phyloP scores from a whole-genome alignment of 176 grass and related monocot genomes.

The Dendrocalamus sinicus region DNA sequence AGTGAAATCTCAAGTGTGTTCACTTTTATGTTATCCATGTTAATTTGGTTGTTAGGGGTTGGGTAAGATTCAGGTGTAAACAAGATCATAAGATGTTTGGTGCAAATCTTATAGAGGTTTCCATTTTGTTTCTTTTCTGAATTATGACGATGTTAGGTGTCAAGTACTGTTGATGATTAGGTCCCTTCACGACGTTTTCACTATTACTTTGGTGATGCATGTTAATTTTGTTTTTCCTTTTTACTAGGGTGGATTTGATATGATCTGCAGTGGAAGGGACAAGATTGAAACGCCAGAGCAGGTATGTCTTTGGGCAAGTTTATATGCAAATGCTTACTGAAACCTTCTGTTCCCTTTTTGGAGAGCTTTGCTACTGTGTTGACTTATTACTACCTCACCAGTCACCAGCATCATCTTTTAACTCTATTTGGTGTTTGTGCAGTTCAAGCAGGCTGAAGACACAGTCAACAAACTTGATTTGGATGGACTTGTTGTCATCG shows the following conservation, averaged over 20 bases:
- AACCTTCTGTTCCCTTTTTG: not conserved
- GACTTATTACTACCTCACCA: not conserved
- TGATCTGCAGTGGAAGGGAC: conserved; percentile 99
- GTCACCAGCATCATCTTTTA: not conserved
- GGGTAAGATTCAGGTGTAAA: not conserved
- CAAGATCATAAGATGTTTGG: not conserved
- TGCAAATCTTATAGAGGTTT: not conserved
- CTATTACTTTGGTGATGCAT: not conserved
- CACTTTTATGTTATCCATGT: not conserved
- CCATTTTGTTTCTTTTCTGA: not conserved
- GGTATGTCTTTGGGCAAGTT: conserved; percentile 41
- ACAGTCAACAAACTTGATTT: conserved; percentile 80
- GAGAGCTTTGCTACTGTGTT: not conserved
- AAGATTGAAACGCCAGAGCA: conserved; percentile 99
- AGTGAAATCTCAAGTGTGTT: not conserved
- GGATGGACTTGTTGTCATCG: conserved; percentile 97
- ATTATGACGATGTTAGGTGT: not conserved
- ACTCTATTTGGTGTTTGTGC: conserved; percentile 35
- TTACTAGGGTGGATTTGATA: conserved; percentile 93
- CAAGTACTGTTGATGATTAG: not conserved
- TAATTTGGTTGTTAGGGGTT: not conserved
- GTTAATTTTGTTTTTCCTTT: not conserved
- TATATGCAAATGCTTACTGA: conserved; percentile 3
- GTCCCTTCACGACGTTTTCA: not conserved
- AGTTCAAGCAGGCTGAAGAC: conserved; percentile 99